These are phyloP conservation scores for Kluyveromyces siamensis DNA, from an alignment of 805 yeast species.

Conservation along the genomic window DNA sequence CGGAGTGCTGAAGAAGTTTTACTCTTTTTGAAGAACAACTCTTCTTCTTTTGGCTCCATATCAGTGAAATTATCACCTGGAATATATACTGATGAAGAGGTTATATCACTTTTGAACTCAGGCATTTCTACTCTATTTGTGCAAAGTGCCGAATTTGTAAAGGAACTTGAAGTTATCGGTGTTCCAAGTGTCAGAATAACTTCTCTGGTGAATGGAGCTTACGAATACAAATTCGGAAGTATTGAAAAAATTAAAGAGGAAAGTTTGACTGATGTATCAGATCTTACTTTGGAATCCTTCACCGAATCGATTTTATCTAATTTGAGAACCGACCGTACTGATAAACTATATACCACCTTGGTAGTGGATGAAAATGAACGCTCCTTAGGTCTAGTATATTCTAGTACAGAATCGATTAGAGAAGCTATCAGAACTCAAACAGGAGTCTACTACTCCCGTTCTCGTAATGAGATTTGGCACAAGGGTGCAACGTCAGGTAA, in stretches of 20 bases:
- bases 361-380: constrained; percentile 63
- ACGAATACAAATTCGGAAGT: constrained; percentile 12
- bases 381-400: constrained; percentile 84
- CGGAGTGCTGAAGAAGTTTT: constrained; percentile 11
- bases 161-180: constrained; percentile 34
- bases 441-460: constrained; percentile 91
- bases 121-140: constrained; percentile 48
- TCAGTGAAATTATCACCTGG: constrained; percentile 21
- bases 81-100: constrained; percentile 32
- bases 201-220: constrained; percentile 14
- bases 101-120: constrained; percentile 46
- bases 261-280: constrained; percentile 6
- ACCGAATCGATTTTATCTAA: constrained; percentile 33
- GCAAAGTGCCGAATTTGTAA: constrained; percentile 18
- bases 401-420: constrained; percentile 70
- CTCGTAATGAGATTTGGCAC: constrained; percentile 85
- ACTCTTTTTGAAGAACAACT: constrained; percentile 7
- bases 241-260: constrained; percentile 8
- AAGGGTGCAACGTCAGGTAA: constrained; percentile 97
- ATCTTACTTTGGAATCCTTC: constrained; percentile 12
- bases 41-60: constrained; percentile 13
- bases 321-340: constrained; percentile 73
- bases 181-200: constrained; percentile 44
- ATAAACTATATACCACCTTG: constrained; percentile 77
- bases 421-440: constrained; percentile 73